Conservation (phyloP, 371 early-diverging fungal species). For the Lichtheimia ornata region DNA sequence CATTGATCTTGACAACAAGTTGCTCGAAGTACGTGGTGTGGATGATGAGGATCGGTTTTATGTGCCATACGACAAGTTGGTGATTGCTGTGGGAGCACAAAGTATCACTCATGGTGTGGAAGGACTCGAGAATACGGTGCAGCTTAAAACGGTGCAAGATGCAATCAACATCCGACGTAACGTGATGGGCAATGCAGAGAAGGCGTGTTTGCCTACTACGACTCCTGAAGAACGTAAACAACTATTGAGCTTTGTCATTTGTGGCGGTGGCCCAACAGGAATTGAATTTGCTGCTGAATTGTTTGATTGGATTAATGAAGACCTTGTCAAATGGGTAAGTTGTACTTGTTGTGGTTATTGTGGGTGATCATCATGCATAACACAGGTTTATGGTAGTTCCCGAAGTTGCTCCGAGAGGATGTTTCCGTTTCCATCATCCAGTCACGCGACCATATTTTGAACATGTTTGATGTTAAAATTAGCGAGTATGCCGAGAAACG, state of each 20-base stretch:
- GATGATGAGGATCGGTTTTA: conserved; percentile 52
- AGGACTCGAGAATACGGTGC: conserved; percentile 74
- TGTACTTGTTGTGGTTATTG: not conserved
- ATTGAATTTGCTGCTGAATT: conserved; percentile 59
- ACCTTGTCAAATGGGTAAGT: conserved; percentile 69
- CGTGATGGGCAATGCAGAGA: conserved; percentile 80
- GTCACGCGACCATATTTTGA: conserved; percentile 77
- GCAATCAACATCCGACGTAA: conserved; percentile 70
- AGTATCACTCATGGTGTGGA: conserved; percentile 80
- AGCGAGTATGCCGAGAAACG: conserved; percentile 68
- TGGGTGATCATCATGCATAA: not conserved
- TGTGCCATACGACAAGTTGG: conserved; percentile 76
- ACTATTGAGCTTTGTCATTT: conserved; percentile 55
- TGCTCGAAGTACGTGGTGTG: conserved; percentile 40
- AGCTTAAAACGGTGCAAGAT: conserved; percentile 74
- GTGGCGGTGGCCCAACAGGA: conserved; percentile 23
- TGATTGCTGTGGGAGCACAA: conserved; percentile 82
- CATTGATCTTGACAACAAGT: conserved; percentile 67
- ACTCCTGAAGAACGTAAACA: conserved; percentile 75
- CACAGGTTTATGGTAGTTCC: conserved; percentile 44
- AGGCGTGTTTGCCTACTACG: conserved; percentile 77
- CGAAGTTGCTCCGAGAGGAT: conserved; percentile 63
- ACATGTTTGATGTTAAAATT: conserved; percentile 77
- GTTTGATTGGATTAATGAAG: conserved; percentile 83
- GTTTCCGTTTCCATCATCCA: conserved; percentile 72